Base-by-base conservation (phyloP, 78 protist species). In the Protostelium mycophagum region DNA sequence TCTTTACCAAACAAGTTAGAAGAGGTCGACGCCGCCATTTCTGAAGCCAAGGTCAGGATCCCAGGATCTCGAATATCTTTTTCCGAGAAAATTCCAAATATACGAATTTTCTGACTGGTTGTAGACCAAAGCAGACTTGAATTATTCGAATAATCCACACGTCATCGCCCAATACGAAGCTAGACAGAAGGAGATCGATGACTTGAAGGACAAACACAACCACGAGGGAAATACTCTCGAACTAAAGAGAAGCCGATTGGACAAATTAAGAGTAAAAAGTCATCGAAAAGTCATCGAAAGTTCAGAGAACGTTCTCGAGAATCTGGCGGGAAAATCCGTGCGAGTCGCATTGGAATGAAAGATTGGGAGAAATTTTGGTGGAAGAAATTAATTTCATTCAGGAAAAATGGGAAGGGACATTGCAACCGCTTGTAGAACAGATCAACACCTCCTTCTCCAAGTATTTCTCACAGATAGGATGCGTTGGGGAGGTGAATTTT, bases 401-500 rank as follows among this genome's bases (percentile, higher is more conserved):
- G 73, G 16, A 5, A 51, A 51, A 51, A 51, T 51, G 73, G 73
- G 73, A 51, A 16, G 73, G 73, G 16, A 51, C 31, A 5, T 51
- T 51, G 16, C 31, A 51, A 16, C 73, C 73, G 5, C 89, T 89
- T 83, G 88, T 95, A 35, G 0, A 0, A 0, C 63, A 37, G 1
- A 90, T 96, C 35, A 86, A 88, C 85, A 31, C 10, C 63, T 86
- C 73, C 51, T 95, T 96, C 63, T 9, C 89, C 31, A 28, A 85
- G 29, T 94, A 31, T 89, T 96, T 93, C 86, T 28, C 28, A n/a
- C 87, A 38, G 1, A 88, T 96, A 37, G 85, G 91, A 1, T 95
- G 95, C 86, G 34, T 36, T 0, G 98, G 98, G 37, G 96, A 96
- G 34, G 94, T 96, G 5, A 5, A 16, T 25, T n/a, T n/a, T n/a